Conservation (phyloP, 2,329 filamentous ascomycete species). For the Diplodia sapinea region DNA sequence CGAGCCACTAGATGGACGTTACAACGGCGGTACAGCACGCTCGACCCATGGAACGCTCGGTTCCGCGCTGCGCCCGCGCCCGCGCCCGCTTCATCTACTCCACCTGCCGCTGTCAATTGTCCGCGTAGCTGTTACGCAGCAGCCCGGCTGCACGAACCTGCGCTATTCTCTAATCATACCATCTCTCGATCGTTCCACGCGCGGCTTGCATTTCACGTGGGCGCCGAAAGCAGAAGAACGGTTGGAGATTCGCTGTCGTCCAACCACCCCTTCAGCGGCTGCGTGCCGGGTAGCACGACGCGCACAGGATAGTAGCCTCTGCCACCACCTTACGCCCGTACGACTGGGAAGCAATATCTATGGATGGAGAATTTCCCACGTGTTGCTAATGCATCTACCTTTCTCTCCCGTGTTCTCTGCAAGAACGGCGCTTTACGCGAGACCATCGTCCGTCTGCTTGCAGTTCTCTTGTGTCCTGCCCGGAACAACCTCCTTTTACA, state of each 20-base stretch:
- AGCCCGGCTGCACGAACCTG: neutral
- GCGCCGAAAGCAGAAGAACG: constrained; percentile 12
- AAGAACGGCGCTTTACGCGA: constrained; percentile 24
- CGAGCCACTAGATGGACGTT: constrained; percentile 9
- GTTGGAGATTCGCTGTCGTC: constrained; percentile 13
- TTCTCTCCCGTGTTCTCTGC: neutral
- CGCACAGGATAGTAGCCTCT: neutral
- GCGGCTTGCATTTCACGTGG: constrained; percentile 25
- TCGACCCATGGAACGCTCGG: constrained; percentile 1
- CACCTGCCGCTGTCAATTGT: constrained; percentile 16
- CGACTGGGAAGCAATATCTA: neutral
- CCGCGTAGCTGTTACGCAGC: constrained; percentile 7
- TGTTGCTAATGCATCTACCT: constrained; percentile 2
- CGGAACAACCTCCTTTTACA: constrained; percentile 8
- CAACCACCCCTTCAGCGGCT: constrained; percentile 1
- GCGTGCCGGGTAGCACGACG: constrained; percentile 4
- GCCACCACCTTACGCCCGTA: constrained; percentile 5
- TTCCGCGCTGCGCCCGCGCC: neutral
- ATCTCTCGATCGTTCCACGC: constrained; percentile 5
- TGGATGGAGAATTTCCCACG: constrained; percentile 5
- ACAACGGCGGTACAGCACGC: constrained; percentile 16
- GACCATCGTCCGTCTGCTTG: constrained; percentile 12
- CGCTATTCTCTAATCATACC: neutral
- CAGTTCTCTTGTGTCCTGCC: constrained; percentile 2
- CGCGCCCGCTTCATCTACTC: neutral